phyloP scores from a whole-genome alignment of 148 eudicot species.

The Silene uniflora region DNA sequence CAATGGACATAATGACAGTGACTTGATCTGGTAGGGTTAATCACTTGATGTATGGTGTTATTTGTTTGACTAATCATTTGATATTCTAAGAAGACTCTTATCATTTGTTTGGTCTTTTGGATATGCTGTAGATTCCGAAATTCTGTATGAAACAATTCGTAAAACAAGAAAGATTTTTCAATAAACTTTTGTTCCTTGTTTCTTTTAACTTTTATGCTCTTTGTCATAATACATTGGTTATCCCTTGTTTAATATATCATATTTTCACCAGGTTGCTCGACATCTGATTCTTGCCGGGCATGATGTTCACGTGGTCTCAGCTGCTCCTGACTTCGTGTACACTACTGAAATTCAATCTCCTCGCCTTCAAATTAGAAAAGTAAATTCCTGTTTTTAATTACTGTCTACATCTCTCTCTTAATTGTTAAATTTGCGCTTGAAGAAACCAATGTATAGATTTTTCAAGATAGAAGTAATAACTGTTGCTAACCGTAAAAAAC shows the following conservation, averaged over 20 bases:
- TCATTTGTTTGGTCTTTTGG: neutral
- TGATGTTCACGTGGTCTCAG: conserved; percentile 95
- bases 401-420: neutral
- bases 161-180: no score
- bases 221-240: neutral
- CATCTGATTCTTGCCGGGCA: conserved; percentile 92
- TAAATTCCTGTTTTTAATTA: conserved; percentile 16
- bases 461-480: neutral
- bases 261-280: conserved; percentile 65
- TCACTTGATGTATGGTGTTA: neutral
- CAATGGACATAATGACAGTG: neutral
- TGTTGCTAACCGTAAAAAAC: neutral
- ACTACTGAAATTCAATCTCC: conserved; percentile 94
- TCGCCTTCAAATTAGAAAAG: conserved; percentile 89
- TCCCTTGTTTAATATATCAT: conserved; percentile 6
- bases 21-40: neutral
- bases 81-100: neutral
- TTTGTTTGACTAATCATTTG: neutral
- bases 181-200: neutral
- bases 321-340: conserved; percentile 96
- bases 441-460: neutral
- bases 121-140: neutral
- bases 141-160: neutral
- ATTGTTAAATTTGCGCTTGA: conserved; percentile 2
- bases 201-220: neutral